Evolutionary conservation across 495 filamentous ascomycete genomes (phyloP).

Genomic region (Opeltia flavorubescens): DNA sequence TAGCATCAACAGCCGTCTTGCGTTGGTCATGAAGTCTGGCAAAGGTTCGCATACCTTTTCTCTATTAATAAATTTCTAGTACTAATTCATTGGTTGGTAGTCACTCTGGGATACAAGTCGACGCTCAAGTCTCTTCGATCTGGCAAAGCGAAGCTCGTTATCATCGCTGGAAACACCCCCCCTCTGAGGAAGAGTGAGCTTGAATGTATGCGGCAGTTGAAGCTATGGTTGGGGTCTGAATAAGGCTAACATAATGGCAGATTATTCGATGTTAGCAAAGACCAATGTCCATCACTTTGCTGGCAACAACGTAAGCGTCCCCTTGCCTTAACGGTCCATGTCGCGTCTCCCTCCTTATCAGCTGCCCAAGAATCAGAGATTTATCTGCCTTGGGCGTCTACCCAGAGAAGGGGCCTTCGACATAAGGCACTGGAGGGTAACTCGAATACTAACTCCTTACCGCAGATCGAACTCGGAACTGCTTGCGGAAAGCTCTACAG

Average conservation of each 20-base stretch:
- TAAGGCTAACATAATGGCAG: constrained; percentile 4
- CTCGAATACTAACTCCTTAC: constrained; percentile 26
- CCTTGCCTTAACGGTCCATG: constrained; percentile 6
- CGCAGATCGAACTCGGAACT: constrained; percentile 89
- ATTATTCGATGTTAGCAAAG: constrained; percentile 87
- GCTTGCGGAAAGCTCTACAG: constrained; percentile 73
- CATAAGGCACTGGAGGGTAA: constrained; percentile 73
- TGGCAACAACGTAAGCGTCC: constrained; percentile 81
- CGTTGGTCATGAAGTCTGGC: constrained; percentile 92
- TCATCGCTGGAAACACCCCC: constrained; percentile 87
- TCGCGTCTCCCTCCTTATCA: background rate
- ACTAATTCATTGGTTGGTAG: constrained; percentile 21
- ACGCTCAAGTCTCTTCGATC: constrained; percentile 90
- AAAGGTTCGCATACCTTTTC: constrained; percentile 42
- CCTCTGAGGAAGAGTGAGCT: constrained; percentile 91
- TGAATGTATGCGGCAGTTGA: constrained; percentile 38
- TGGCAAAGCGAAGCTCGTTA: constrained; percentile 49
- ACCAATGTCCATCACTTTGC: constrained; percentile 90
- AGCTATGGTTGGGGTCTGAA: background rate
- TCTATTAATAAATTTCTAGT: background rate
- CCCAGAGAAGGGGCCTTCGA: constrained; percentile 71
- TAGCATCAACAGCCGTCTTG: constrained; percentile 77
- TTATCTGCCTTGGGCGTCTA: constrained; percentile 21
- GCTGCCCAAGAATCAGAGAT: constrained; percentile 15
- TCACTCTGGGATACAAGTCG: constrained; percentile 85